Percentiles rank a stretch among this genome's conserved stretches.
Conservation (phyloP, 2,329 filamentous ascomycete species). For the Trichoderma sp. region DNA sequence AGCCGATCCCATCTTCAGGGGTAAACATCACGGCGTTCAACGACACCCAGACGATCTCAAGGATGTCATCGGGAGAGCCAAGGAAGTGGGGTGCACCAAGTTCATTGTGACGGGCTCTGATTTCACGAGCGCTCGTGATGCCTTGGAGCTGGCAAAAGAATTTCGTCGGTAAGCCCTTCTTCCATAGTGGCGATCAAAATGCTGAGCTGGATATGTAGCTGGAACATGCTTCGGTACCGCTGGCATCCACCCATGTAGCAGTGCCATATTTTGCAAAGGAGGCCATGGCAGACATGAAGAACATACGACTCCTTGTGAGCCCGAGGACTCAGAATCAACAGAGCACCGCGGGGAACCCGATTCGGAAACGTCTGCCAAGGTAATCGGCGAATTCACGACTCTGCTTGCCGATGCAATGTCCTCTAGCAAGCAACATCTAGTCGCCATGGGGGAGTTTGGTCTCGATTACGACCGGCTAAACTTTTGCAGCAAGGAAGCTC, state of each 20-base stretch:
- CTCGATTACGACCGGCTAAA: constrained; percentile 93
- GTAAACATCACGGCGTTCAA: constrained; percentile 76
- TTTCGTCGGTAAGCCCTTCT: constrained; percentile 58
- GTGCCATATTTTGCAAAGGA: constrained; percentile 64
- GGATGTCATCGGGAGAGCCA: constrained; percentile 74
- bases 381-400: constrained; percentile 58
- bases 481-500: constrained; percentile 72
- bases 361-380: constrained; percentile 41
- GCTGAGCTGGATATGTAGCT: constrained; percentile 45
- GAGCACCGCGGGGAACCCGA: constrained; percentile 49
- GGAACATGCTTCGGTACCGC: constrained; percentile 84
- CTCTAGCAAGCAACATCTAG: constrained; percentile 45
- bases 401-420: constrained; percentile 60
- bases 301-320: constrained; percentile 49
- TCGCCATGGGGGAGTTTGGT: constrained; percentile 91
- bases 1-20: constrained; percentile 85
- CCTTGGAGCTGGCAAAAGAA: constrained; percentile 67
- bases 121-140: constrained; percentile 71
- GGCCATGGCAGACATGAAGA: constrained; percentile 41
- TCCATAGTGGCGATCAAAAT: background rate
- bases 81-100: constrained; percentile 76
- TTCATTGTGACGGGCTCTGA: constrained; percentile 93
- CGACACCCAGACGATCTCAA: constrained; percentile 69
- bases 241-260: constrained; percentile 89
- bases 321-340: constrained; percentile 46